Conservation (phyloP, 495 filamentous ascomycete species). For the Alectoria sarmentosa region DNA sequence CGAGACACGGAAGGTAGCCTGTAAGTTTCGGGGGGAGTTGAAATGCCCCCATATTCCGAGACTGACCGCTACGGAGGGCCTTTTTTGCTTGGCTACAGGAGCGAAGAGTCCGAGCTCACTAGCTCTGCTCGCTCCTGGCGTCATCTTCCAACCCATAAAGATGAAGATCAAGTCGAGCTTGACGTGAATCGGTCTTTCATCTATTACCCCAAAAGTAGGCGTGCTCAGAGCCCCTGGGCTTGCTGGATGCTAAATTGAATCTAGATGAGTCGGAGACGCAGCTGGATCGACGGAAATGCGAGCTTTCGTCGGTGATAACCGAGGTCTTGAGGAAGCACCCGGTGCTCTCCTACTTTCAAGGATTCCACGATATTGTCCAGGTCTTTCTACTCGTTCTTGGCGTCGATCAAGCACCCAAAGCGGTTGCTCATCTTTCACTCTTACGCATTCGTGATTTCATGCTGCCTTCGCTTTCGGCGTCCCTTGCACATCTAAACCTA, state of each 20-base stretch:
- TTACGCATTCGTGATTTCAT: constrained; percentile 95
- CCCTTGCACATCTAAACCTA: constrained; percentile 73
- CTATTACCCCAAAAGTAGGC: constrained; percentile 78
- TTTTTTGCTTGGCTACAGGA: constrained; percentile 58
- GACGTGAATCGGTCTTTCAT: constrained; percentile 96
- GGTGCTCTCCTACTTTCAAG: constrained; percentile 92
- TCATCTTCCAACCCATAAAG: constrained; percentile 58
- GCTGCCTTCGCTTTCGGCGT: constrained; percentile 79
- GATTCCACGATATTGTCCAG: constrained; percentile 97
- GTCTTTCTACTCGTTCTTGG: constrained; percentile 86
- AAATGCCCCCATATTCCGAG: constrained; percentile 7
- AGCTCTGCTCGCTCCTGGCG: constrained; percentile 39
- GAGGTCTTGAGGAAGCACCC: constrained; percentile 72
- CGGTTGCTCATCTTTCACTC: constrained; percentile 72
- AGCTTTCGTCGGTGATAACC: constrained; percentile 69
- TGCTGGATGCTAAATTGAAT: constrained; percentile 19
- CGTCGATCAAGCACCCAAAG: constrained; percentile 41
- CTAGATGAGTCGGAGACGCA: constrained; percentile 44
- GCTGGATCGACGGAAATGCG: constrained; percentile 55
- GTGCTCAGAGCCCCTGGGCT: constrained; percentile 15
- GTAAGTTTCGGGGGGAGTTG: constrained; percentile 48
- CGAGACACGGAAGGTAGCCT: constrained; percentile 70
- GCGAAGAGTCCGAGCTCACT: constrained; percentile 18
- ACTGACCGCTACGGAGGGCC: constrained; percentile 53
- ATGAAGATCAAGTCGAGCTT: constrained; percentile 81